Evolutionary conservation across 2,329 filamentous ascomycete genomes (phyloP).

Genomic region (Karstenula rhodostoma): DNA sequence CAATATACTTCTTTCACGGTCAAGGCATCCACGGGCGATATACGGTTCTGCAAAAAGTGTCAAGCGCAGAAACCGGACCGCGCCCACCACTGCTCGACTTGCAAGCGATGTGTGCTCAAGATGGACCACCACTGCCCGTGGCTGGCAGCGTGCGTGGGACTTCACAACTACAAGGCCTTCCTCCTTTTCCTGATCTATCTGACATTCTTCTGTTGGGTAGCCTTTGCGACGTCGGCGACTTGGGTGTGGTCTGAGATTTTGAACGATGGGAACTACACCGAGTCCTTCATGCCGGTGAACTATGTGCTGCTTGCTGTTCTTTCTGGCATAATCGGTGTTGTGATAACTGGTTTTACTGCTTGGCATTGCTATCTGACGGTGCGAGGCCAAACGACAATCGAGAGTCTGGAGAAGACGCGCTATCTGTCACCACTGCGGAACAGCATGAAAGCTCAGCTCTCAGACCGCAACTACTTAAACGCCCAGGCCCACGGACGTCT

Average conservation of each 20-base stretch:
- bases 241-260: slow-evolving; percentile 91
- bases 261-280: slow-evolving; percentile 72
- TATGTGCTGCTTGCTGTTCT: slow-evolving; percentile 88
- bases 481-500: slow-evolving; percentile 52
- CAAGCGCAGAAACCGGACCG: slow-evolving; percentile 93
- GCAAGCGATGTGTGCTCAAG: slow-evolving; percentile 92
- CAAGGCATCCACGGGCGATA: slow-evolving; percentile 80
- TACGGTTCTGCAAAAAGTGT: slow-evolving; percentile 97
- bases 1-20: slow-evolving; percentile 82
- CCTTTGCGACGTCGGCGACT: slow-evolving; percentile 75
- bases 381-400: slow-evolving; percentile 89
- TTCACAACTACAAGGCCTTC: slow-evolving; percentile 96
- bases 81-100: slow-evolving; percentile 95
- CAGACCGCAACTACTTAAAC: slow-evolving; percentile 53
- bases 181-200: slow-evolving; percentile 91
- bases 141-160: slow-evolving; percentile 93
- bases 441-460: slow-evolving; percentile 71
- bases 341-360: slow-evolving; percentile 84
- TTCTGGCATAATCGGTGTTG: slow-evolving; percentile 88
- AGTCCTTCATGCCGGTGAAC: slow-evolving; percentile 85
- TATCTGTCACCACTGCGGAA: slow-evolving; percentile 84
- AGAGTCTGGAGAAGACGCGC: slow-evolving; percentile 93
- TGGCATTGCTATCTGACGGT: slow-evolving; percentile 90
- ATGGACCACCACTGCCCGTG: slow-evolving; percentile 99
- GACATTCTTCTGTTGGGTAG: slow-evolving; percentile 82